Base-by-base conservation (phyloP, 2,329 filamentous ascomycete genomes). In the Amauroascus niger region DNA sequence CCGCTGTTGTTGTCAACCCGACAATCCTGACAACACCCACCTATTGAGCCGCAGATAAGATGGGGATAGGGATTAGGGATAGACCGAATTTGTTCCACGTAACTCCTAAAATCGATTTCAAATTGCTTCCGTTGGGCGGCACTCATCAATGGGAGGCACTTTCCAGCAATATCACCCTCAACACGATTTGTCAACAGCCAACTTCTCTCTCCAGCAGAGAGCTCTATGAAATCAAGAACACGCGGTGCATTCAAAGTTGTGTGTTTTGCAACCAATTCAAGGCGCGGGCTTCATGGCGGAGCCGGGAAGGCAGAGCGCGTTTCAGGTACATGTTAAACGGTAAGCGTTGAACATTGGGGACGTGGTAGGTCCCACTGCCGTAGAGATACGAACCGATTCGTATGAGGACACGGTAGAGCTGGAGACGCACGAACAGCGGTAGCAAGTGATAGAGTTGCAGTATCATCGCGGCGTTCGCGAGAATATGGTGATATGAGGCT, bases 261-360 rank as follows among this genome's bases (percentile, higher is more conserved):
- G 41, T 44, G 13, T 44, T 22, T 26, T n/a, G 41, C 41, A n/a
- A 44, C 41, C 20, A 44, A 13, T 44, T 44, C n/a, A 11, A 44
- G 41, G 41, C 41, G 11, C 8, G 41, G 13, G 41, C 41, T 24
- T 44, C 41, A 28, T 39, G 13, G 45, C 20, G 53, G 28, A 46
- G 11, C 30, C 40, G 30, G 14, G n/a, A 33, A 41, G 14, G 26
- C 5, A 16, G 8, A 33, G 47, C 9, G 30, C 30, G 2, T 51
- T 55, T 55, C 28, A 52, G 22, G 14, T 55, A 51, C 13, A 55
- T 18, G 6, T 55, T 55, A 20, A 54, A 54, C 32, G 52, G 53
- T 51, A 51, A 30, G 16, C 47, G 47, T 51, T 55, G 47, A n/a
- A 55, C 47, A 54, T 49, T 20, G 13, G 9, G 22, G 16, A 49